Evolutionary conservation across 495 filamentous ascomycete genomes (phyloP).

Genomic region (Aspergillus affinis): DNA sequence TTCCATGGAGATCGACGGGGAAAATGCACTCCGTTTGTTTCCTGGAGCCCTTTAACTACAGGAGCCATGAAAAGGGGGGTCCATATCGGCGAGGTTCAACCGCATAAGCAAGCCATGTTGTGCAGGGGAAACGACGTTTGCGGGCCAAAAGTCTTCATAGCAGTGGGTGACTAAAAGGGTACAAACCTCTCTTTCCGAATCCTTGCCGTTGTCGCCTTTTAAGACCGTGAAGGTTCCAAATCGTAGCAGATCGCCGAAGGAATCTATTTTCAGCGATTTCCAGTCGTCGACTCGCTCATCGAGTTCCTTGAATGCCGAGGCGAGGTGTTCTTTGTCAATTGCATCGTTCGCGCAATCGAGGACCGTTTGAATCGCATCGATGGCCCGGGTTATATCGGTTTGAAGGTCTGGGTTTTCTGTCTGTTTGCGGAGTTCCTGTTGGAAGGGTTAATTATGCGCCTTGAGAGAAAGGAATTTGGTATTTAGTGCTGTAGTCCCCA

Average conservation of each 20-base stretch:
- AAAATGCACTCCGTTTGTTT: too few relatives aligned
- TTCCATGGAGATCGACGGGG: too few relatives aligned
- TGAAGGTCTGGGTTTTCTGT: slow-evolving; percentile 67
- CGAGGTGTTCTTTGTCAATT: slow-evolving; percentile 79
- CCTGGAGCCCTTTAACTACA: too few relatives aligned
- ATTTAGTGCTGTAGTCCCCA: neutral
- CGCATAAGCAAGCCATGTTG: slow-evolving; percentile 4
- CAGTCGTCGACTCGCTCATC: slow-evolving; percentile 89
- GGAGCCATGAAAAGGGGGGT: too few relatives aligned
- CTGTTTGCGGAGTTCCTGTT: slow-evolving; percentile 82
- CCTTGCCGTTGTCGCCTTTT: slow-evolving; percentile 75
- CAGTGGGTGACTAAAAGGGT: slow-evolving; percentile 13
- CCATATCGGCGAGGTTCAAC: neutral
- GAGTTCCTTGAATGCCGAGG: slow-evolving; percentile 77
- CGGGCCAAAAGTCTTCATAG: slow-evolving; percentile 16
- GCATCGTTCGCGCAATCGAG: slow-evolving; percentile 84
- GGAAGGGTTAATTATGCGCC: slow-evolving; percentile 1
- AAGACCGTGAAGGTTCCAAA: slow-evolving; percentile 93
- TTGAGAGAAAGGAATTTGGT: neutral
- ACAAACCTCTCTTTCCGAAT: slow-evolving; percentile 81
- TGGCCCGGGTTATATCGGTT: slow-evolving; percentile 66
- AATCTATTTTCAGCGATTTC: slow-evolving; percentile 87
- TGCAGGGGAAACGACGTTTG: slow-evolving; percentile 7
- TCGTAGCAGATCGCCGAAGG: slow-evolving; percentile 84
- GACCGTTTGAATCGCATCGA: slow-evolving; percentile 72